Base-by-base conservation (phyloP, 1,284 basidiomycete species). In the Papiliotrema laurentii region DNA sequence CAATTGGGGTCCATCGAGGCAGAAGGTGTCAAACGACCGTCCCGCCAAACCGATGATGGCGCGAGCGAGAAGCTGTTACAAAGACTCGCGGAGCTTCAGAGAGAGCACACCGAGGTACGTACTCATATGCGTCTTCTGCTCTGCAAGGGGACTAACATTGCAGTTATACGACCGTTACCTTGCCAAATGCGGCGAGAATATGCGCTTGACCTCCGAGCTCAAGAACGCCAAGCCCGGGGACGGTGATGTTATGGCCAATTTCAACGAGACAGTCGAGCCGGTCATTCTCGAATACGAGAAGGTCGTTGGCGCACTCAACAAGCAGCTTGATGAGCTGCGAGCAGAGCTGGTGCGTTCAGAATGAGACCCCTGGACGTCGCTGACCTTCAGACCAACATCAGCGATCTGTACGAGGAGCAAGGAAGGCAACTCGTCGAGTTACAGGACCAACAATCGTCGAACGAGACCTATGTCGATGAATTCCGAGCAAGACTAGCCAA, bases 211-310 rank as follows among this genome's bases (percentile, higher is more conserved):
- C 1, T 64, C 60, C 31, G 61, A 69, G 47, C 37, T 71, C 10
- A 63, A 60, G 54, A 78, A 70, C 61, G 74, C 63, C 61, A 75
- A 52, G n/a, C 59, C 70, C 11, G 63, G 85, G 19, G 80, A 81
- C 34, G 64, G 83, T 31, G 82, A 81, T n/a, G 83, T 84, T 5
- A 51, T 69, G 16, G 83, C 79, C 44, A 89, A 87, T 70, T 97
- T 97, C 68, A 89, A 96, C 64, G 88, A 92, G 70, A 94, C 96
- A 50, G 92, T 97, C 19, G 93, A 92, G 31, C 94, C 94, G 6
- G 91, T 98, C 61, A 97, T 98, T 52, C 86, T 94, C 71, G 94
- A 97, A 51, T 98, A 98, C 73, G 94, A 98, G 77, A 93, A 94
- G 79, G 91, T 92, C 1, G 93, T 98, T 58, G 84, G 85, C 40